Base-by-base conservation (phyloP, 805 yeast species). In the Teunomyces tritomae region DNA sequence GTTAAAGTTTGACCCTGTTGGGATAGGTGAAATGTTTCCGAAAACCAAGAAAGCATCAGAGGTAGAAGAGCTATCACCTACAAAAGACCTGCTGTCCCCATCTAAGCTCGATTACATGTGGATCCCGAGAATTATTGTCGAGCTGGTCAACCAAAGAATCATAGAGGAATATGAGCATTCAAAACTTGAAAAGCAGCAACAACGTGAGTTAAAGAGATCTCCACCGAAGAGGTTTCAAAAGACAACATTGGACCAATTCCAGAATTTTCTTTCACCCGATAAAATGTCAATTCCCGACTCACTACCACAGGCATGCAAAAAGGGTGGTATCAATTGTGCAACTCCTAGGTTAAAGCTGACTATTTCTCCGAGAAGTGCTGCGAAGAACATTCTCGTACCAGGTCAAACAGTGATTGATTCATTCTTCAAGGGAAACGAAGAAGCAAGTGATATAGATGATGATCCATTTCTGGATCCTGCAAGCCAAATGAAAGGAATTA, bases 181-280 rank as follows among this genome's bases (percentile, higher is more conserved):
- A 7, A 16, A 20, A 9, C 34, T 32, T 28, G 54, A 45, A 24
- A 49, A 33, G 28, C 53, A 62, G 2, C 59, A 58, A 7, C 44
- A 46, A n/a, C 58, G 49, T 45, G 55, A 53, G 34, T 49, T 32
- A 8, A 40, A 36, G 28, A 37, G 26, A n/a, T 37, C 40, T 5
- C 29, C 40, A 20, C 14, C 17, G 6, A 24, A 37, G 16, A 14
- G 26, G 6, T 20, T 24, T 2, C 65, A 65, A 42, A 64, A 56
- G 41, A 61, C 68, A 2, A 67, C 70, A 0, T 51, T 67, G 16
- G 71, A 67, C 40, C 28, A 34, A 57, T 11, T 44, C 47, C 4
- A 28, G 48, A 40, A 51, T 52, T 50, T 53, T 51, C 13, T 11
- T 17, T 17, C 43, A 44, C 20, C 44, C 40, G n/a, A 29, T 27